Base-by-base conservation (phyloP, 257 asterid species). In the Haberlea rhodopensis region DNA sequence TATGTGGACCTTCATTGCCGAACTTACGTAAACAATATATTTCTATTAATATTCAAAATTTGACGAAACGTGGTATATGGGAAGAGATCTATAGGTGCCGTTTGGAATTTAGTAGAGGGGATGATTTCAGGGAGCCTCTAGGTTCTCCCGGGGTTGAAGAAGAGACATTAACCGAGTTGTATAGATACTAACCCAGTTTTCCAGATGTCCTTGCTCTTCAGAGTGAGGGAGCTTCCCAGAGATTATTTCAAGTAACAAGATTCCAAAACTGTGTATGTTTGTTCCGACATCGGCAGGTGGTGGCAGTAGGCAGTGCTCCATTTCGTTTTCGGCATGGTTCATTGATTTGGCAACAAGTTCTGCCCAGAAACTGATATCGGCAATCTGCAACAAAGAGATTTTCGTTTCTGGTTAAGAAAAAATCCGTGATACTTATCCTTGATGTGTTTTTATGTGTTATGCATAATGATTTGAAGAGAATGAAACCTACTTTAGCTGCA, bases 401-500 rank as follows among this genome's bases (percentile, higher is more conserved):
- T 22, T 60, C 40, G 26, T 43, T 59, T 28, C 1, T 65, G 51
- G 51, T 20, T 48, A 60, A 37, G 40, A 46, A 58, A 18, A 27
- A 55, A 37, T 57, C 55, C 24, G 56, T 37, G 29, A 45, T 28
- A 51, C 23, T 0, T 60, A 16, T 18, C 18, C 10, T 23, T 5
- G 22, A 21, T 5, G 40, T 22, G n/a, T 46, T 49, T 11, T 6
- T 13, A n/a, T n/a, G n/a, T 15, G 43, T 6, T 21, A 57, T 55
- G 20, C 11, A 52, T 6, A 5, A 29, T 32, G 28, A 23, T 4
- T n/a, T 28, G 49, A 43, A 40, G 61, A 43, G 10, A 56, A 68
- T 21, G 65, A n/a, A 49, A 29, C 85, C 52, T 80, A 94, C 97
- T 79, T 94, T 94, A 65, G 99, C 95, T 40, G 97, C 97, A 80